These are phyloP conservation scores for Echinosophora koreensis DNA, from an alignment of 306 rosid species.

Conservation along the genomic window DNA sequence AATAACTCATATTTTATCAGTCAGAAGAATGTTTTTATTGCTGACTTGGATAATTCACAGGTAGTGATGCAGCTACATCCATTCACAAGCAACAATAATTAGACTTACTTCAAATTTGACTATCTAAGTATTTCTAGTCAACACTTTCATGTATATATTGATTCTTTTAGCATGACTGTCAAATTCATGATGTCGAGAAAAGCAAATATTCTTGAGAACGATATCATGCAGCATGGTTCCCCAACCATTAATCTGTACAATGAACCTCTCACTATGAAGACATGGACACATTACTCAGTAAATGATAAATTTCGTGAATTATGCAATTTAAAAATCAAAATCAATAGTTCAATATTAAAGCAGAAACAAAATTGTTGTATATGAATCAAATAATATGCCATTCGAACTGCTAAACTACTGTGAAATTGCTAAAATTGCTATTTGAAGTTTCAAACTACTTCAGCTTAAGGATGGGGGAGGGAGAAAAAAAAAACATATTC, in stretches of 20 bases:
- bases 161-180: background rate
- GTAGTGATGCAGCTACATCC: background rate
- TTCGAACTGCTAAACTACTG: conserved; percentile 18
- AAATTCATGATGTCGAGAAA: conserved; percentile 32
- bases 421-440: conserved; percentile 32
- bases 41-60: conserved; percentile 15
- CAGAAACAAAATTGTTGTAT: conserved; percentile 4
- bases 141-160: conserved; percentile 7
- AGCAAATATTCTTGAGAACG: conserved; percentile 21
- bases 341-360: background rate
- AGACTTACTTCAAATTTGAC: conserved; percentile 30
- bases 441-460: conserved; percentile 23
- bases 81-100: conserved; percentile 13
- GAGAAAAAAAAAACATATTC: background rate
- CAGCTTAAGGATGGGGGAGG: conserved; percentile 31
- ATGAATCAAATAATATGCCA: conserved; percentile 19
- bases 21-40: conserved; percentile 4
- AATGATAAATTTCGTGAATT: background rate
- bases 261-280: no score
- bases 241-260: no score
- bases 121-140: conserved; percentile 17
- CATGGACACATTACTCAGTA: conserved; percentile 4
- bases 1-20: conserved; percentile 14
- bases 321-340: conserved; percentile 1
- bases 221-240: conserved; percentile 11